Evolutionary conservation across 1,284 basidiomycete genomes (phyloP), one percentile per base, ranked within the genome.

Genomic region (Somion occarium): DNA sequence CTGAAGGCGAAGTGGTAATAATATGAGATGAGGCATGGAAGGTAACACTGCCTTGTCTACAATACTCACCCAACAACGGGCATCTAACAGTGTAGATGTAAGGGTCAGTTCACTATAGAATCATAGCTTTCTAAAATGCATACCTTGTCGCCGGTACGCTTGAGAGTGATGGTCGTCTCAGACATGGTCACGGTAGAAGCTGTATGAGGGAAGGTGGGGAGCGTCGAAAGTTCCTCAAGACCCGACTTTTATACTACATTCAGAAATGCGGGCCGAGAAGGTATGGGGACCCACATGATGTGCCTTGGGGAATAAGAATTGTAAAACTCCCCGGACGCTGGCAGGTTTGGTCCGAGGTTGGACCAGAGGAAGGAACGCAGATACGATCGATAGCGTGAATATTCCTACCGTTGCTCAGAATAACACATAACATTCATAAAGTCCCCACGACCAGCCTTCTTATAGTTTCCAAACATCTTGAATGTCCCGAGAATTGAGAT

Each of bases 141-240:
- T 45, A 79, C 83, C 77, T 83, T 80, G 55, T 78, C 74, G 25
- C 74, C 76, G 38, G 82, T 85, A 61, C 79, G 71, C 67, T 80
- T 80, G 63, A 86, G 69, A 26, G 70, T 67, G 61, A 82, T 60
- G 52, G 77, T 61, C 49, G 78, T 82, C 57, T 50, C 56, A n/a
- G n/a, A n/a, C 59, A 51, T 53, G 44, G 52, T 44, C 52, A 51
- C 55, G 51, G 50, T 34, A 27, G 44, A 26, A 39, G 48, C 44
- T 15, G 22, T 37, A 20, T 23, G n/a, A 23, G 13, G 25, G 45
- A 12, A 47, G 55, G 30, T 42, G 47, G 52, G 49, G 20, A 48
- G 30, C 7, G 30, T 7, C 30, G 30, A 34, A 15, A 7, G 30
- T 15, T 34, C 30, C 30, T 34, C 7, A 15, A 7, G 15, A 34